These are phyloP conservation scores for Daldinia vernicosa DNA, from an alignment of 495 filamentous ascomycete species.

Conservation along the genomic window DNA sequence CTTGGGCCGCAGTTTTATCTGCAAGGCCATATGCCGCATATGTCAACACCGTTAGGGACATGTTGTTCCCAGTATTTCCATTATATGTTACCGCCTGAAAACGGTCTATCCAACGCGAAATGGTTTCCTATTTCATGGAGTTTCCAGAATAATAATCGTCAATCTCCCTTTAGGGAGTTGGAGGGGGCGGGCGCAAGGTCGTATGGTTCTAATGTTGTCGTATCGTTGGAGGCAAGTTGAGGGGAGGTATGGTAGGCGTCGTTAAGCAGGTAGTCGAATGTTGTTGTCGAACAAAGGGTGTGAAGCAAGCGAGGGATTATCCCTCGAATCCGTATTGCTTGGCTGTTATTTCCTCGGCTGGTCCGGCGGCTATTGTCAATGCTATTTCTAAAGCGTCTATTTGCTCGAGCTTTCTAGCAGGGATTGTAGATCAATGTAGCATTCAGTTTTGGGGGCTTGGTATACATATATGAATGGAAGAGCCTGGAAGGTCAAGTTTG, in stretches of 20 bases:
- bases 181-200: slow-evolving; percentile 5
- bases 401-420: slow-evolving; percentile 22
- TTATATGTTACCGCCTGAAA: slow-evolving; percentile 13
- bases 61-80: slow-evolving; percentile 2
- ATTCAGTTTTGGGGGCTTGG: slow-evolving; percentile 15
- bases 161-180: slow-evolving; percentile 9
- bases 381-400: slow-evolving; percentile 29
- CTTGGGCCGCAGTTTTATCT: background rate
- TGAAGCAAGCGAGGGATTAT: slow-evolving; percentile 5
- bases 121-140: slow-evolving; percentile 11
- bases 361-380: slow-evolving; percentile 41
- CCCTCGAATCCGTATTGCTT: slow-evolving; percentile 16
- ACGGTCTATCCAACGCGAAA: slow-evolving; percentile 2
- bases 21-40: background rate
- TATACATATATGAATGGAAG: slow-evolving; percentile 36
- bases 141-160: slow-evolving; percentile 23
- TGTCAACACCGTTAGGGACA: background rate
- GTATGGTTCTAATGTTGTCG: slow-evolving; percentile 2
- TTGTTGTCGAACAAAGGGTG: slow-evolving; percentile 12
- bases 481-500: slow-evolving; percentile 21
- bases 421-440: slow-evolving; percentile 22
- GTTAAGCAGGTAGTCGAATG: slow-evolving; percentile 23
- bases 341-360: slow-evolving; percentile 44
- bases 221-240: slow-evolving; percentile 7
- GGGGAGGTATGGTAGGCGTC: slow-evolving; percentile 30